Conservation (phyloP, 371 early-diverging fungal species). For the Haplosporangium sp. region DNA sequence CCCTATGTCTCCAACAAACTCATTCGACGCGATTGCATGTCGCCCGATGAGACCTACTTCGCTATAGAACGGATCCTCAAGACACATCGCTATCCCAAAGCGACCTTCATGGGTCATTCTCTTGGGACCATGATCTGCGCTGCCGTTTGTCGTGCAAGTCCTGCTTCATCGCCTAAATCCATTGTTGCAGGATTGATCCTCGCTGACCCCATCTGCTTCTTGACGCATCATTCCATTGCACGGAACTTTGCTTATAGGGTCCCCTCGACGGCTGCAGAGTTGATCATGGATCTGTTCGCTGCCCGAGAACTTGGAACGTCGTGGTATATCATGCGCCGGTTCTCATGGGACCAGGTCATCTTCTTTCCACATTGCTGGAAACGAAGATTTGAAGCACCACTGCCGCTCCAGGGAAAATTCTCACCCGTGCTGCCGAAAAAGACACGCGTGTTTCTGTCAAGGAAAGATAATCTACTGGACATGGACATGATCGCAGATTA, state of each 20-base stretch:
- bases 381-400: conserved; percentile 9
- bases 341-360: conserved; percentile 73
- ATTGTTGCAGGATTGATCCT: conserved; percentile 66
- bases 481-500: conserved; percentile 38
- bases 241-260: conserved; percentile 75
- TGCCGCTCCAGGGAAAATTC: conserved; percentile 25
- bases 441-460: conserved; percentile 50
- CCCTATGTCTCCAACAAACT: conserved; percentile 78
- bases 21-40: conserved; percentile 61
- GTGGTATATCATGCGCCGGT: conserved; percentile 72
- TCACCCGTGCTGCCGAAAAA: conserved; percentile 42
- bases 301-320: conserved; percentile 76
- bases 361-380: conserved; percentile 44
- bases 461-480: conserved; percentile 42
- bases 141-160: conserved; percentile 63
- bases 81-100: conserved; percentile 63
- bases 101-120: conserved; percentile 77
- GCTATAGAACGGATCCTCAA: conserved; percentile 72
- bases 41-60: conserved; percentile 67
- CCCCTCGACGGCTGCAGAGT: conserved; percentile 72
- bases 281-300: conserved; percentile 73
- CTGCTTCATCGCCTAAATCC: conserved; percentile 57
- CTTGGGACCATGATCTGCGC: conserved; percentile 72
- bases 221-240: conserved; percentile 74
- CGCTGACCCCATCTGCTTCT: conserved; percentile 77